Percentiles rank a stretch among this genome's conserved stretches.
Conservation (phyloP, 2,329 filamentous ascomycete species). For the Conoideocrella luteorostrata region DNA sequence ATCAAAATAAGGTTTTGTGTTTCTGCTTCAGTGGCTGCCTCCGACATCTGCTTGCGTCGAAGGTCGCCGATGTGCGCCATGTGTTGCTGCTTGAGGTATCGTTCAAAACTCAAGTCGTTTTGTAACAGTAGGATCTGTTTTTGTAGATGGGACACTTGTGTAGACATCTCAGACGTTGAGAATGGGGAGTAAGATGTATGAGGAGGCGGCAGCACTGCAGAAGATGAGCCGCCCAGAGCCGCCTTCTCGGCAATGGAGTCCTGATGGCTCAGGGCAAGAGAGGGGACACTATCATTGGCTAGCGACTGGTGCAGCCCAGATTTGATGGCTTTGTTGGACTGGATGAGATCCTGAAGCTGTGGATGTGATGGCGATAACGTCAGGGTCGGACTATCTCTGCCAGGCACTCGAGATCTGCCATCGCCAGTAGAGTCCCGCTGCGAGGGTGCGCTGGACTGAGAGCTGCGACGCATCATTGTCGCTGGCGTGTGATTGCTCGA, state of each 20-base stretch:
- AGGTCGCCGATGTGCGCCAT: constrained; percentile 75
- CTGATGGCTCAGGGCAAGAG: constrained; percentile 44
- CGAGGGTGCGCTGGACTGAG: constrained; percentile 47
- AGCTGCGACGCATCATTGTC: constrained; percentile 32
- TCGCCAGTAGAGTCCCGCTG: constrained; percentile 39
- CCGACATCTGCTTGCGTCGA: constrained; percentile 65
- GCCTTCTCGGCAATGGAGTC: constrained; percentile 36
- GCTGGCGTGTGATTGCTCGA: constrained; percentile 32
- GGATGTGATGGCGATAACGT: constrained; percentile 43
- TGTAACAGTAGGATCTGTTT: constrained; percentile 69
- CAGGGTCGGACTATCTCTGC: constrained; percentile 57
- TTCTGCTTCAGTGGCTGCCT: constrained; percentile 74
- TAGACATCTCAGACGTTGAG: constrained; percentile 25
- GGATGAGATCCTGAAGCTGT: constrained; percentile 54
- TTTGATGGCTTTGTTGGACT: constrained; percentile 53
- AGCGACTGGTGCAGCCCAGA: constrained; percentile 48
- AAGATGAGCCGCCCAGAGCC: constrained; percentile 17
- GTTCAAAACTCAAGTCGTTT: constrained; percentile 77
- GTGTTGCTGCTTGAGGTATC: constrained; percentile 78
- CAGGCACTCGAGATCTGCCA: constrained; percentile 27
- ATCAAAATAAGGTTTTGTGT: constrained; percentile 74
- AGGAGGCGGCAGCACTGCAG: constrained; percentile 18
- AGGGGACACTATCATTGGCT: constrained; percentile 52
- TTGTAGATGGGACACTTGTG: constrained; percentile 52
- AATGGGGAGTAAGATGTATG: constrained; percentile 20